Evolutionary conservation across 2,329 filamentous ascomycete genomes (phyloP).

Genomic region (Cladosporium cucumerinum): DNA sequence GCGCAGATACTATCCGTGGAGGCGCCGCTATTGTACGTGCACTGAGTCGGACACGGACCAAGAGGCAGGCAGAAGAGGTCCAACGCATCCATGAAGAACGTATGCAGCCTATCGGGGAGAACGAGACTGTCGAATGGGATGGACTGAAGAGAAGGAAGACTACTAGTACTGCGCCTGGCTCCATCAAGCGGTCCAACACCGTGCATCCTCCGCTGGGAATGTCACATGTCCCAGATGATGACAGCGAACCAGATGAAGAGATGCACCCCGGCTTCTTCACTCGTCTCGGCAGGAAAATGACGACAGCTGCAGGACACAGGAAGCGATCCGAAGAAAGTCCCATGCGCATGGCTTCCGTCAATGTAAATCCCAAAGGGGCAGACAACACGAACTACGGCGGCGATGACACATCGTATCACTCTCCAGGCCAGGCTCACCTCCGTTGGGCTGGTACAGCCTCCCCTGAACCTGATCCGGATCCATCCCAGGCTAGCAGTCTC

Average conservation of each 20-base stretch:
- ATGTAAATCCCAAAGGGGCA: slow-evolving; percentile 26
- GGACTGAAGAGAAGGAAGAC: slow-evolving; percentile 74
- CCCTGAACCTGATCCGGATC: slow-evolving; percentile 38
- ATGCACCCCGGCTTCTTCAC: slow-evolving; percentile 50
- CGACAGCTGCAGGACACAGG: slow-evolving; percentile 12
- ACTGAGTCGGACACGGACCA: slow-evolving; percentile 70
- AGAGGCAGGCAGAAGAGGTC: slow-evolving; percentile 76
- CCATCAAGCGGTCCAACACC: slow-evolving; percentile 47
- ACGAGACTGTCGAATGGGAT: slow-evolving; percentile 86
- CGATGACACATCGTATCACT: slow-evolving; percentile 48
- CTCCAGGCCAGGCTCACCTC: slow-evolving; percentile 39
- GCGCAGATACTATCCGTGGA: slow-evolving; percentile 92
- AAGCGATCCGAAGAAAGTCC: slow-evolving; percentile 29
- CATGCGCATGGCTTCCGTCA: slow-evolving; percentile 37
- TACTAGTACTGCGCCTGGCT: slow-evolving; percentile 42
- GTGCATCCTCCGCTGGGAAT: slow-evolving; percentile 79
- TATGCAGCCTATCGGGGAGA: slow-evolving; percentile 73
- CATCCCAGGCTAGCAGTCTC: slow-evolving; percentile 43
- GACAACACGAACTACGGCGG: slow-evolving; percentile 44
- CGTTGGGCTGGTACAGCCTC: slow-evolving; percentile 44
- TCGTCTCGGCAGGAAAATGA: slow-evolving; percentile 29
- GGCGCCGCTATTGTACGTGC: slow-evolving; percentile 82
- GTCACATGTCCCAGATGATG: slow-evolving; percentile 71
- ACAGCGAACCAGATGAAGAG: slow-evolving; percentile 37
- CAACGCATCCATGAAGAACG: slow-evolving; percentile 77